Base-by-base conservation (phyloP, 768 basidiomycete genomes). In the Leccinum rimulosum region DNA sequence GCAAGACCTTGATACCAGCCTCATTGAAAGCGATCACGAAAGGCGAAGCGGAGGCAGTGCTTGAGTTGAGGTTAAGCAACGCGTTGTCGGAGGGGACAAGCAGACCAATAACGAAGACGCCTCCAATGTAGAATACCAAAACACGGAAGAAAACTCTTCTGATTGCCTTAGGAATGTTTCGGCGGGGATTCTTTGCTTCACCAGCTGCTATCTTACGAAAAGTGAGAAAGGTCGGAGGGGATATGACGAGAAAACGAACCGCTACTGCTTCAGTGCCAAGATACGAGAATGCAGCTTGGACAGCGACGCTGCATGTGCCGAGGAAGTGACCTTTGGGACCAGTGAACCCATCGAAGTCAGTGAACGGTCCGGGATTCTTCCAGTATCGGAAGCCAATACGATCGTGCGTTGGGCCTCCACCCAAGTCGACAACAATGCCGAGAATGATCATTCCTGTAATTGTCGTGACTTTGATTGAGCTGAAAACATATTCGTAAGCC, bases 261-360 rank as follows among this genome's bases (percentile, higher is more conserved):
- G 78, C 79, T 22, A 79, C 79, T 40, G 74, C 72, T 66, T 87
- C 85, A 1, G 84, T 83, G 12, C 86, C 86, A 30, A 82, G 76
- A 69, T 77, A 85, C 12, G 82, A 79, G 73, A 86, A 86, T 4
- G 81, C 82, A 14, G 85, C 86, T 64, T 85, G 82, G 9, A 77
- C 79, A 55, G 83, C 76, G 50, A 83, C 84, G 2, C 81, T 76
- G 74, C 79, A 84, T 56, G 74, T 75, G 5, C 76, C 77, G 12
- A 79, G 66, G 75, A 87, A 87, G 28, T 76, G 77, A 22, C 84
- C 84, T 43, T 75, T 76, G 1, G 74, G 56, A 1, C 85, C 85
- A 28, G 65, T 55, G 45, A 76, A 73, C 3, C 64, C 68, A 38
- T 74, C 10, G 56, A 60, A 81, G 60, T 85, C 74, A 1, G 74